Evolutionary conservation across 495 filamentous ascomycete genomes (phyloP).

Genomic region (Aspergillus indologenus): DNA sequence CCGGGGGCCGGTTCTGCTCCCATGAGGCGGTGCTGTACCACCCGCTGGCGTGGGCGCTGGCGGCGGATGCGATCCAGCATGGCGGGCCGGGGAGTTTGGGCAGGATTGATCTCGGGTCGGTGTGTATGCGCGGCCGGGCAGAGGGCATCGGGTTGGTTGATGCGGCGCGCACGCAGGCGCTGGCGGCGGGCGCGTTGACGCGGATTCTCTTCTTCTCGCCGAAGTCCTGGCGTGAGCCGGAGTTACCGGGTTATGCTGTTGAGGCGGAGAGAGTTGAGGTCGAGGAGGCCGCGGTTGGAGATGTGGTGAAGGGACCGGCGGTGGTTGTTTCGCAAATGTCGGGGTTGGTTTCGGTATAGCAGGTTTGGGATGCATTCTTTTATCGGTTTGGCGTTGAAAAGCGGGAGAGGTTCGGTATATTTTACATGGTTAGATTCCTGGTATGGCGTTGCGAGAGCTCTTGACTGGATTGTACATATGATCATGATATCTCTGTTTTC

Average conservation of each 20-base stretch:
- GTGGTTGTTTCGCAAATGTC: background rate
- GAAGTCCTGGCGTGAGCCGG: background rate
- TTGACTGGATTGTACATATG: no score
- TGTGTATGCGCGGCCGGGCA: background rate
- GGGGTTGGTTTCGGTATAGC: no score
- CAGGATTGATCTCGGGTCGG: background rate
- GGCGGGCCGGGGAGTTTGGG: background rate
- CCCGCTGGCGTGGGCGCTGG: background rate
- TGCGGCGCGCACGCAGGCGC: background rate
- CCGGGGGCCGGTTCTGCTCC: background rate
- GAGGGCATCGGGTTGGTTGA: background rate
- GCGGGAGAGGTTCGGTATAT: no score
- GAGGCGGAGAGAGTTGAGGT: background rate
- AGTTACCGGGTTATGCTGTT: background rate
- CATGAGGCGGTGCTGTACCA: background rate
- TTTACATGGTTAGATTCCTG: no score
- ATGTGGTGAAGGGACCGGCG: background rate
- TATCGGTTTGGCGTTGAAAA: no score
- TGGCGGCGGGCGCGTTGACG: background rate
- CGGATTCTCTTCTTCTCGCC: background rate
- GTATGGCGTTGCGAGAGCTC: no score
- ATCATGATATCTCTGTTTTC: no score
- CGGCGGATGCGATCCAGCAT: background rate
- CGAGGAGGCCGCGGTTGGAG: background rate
- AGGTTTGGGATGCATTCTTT: no score